Evolutionary conservation across 371 early-diverging fungal genomes (phyloP).

Genomic region (Mortierella polycephala): DNA sequence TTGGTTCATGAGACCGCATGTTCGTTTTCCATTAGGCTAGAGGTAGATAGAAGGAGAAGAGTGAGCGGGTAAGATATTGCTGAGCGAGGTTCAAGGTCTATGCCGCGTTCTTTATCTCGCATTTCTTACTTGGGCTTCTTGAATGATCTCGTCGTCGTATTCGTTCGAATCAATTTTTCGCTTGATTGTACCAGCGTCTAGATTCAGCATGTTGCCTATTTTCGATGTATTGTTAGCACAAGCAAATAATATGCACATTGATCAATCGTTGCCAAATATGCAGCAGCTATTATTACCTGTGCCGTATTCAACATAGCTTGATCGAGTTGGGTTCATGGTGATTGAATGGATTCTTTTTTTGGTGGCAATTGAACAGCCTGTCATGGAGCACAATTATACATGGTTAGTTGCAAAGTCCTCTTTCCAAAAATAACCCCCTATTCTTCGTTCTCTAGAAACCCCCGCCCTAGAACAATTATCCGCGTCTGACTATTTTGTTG

Average conservation of each 20-base stretch:
- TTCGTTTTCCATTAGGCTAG: constrained; percentile 49
- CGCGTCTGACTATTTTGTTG: too few species aligned
- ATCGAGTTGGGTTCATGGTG: constrained; percentile 37
- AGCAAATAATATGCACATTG: too few species aligned
- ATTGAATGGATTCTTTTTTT: not conserved
- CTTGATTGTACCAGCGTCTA: constrained; percentile 48
- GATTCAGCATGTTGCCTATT: constrained; percentile 50
- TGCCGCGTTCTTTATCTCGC: not conserved
- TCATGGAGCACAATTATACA: not conserved
- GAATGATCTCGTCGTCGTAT: constrained; percentile 41
- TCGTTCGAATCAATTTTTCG: constrained; percentile 54
- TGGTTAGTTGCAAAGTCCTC: too few species aligned
- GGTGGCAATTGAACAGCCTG: not conserved
- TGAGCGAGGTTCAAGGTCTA: not conserved
- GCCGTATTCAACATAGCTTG: constrained; percentile 52
- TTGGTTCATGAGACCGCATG: constrained; percentile 25
- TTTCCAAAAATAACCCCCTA: too few species aligned
- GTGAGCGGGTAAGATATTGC: not conserved
- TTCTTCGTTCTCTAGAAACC: too few species aligned
- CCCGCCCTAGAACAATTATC: too few species aligned
- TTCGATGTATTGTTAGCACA: not conserved
- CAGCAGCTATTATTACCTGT: constrained; percentile 21
- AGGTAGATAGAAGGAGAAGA: not conserved
- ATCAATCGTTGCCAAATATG: not conserved
- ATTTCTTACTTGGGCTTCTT: constrained; percentile 38